Evolutionary conservation across 176 grass and related monocot species (phyloP).

Genomic region (Secale cereale): DNA sequence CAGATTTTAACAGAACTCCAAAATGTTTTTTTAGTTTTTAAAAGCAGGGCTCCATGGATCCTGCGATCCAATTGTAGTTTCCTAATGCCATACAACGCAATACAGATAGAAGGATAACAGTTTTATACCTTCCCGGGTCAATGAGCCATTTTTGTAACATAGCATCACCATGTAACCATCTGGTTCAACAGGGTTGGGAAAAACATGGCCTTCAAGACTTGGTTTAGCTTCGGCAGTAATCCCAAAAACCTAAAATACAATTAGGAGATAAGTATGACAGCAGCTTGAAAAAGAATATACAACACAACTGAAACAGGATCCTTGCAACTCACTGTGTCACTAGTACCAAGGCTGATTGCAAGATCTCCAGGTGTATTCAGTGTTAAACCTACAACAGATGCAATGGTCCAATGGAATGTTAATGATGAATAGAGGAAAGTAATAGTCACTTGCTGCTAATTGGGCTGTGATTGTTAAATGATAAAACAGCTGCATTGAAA

Average conservation of each 20-base stretch:
- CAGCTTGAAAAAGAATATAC: not conserved
- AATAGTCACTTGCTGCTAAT: not conserved
- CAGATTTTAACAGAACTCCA: not conserved
- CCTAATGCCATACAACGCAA: not conserved
- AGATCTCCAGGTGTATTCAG: conserved; percentile 87
- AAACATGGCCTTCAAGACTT: conserved; percentile 92
- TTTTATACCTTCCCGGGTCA: conserved; percentile 79
- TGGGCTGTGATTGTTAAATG: not conserved
- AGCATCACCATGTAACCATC: conserved; percentile 98
- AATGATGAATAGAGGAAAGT: not conserved
- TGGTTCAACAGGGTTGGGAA: conserved; percentile 88
- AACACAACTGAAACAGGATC: not conserved
- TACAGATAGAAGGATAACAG: not conserved
- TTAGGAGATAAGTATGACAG: not conserved
- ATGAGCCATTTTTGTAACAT: conserved; percentile 96
- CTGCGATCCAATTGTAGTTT: not conserved
- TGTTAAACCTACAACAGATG: conserved; percentile 70
- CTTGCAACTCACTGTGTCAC: conserved; percentile 79
- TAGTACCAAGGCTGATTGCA: conserved; percentile 97
- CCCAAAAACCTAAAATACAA: conserved; percentile 69
- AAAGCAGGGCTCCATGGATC: not conserved
- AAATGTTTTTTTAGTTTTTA: not conserved
- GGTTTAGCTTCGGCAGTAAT: conserved; percentile 85
- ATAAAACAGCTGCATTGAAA: not conserved
- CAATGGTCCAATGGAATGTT: not conserved